Conservation (phyloP, 257 asterid species). For the Solanum arcanum region DNA sequence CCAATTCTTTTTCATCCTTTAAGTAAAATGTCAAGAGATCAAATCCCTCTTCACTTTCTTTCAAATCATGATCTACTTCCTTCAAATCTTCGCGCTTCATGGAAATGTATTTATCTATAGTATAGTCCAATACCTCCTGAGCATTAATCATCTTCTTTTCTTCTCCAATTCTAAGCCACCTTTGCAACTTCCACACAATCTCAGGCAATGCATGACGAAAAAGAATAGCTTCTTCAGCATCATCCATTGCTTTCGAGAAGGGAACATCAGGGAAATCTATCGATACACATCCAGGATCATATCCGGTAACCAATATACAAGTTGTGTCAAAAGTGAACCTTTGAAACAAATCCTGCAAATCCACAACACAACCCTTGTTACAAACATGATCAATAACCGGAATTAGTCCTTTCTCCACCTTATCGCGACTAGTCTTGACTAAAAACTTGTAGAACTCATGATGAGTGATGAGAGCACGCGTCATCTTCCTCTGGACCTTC, state of each 20-base stretch:
- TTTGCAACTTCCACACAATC: conserved; percentile 21
- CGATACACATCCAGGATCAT: conserved; percentile 42
- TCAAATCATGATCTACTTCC: not conserved
- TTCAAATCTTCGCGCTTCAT: conserved; percentile 10
- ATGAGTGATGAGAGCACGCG: conserved; percentile 26
- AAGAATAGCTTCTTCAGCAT: conserved; percentile 41
- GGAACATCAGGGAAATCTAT: conserved; percentile 29
- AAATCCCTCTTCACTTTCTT: not conserved
- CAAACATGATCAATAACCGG: conserved; percentile 24
- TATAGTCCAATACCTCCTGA: conserved; percentile 15
- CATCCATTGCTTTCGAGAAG: conserved; percentile 45
- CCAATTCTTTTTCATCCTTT: not conserved
- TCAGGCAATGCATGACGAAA: conserved; percentile 42
- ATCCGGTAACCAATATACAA: conserved; percentile 28
- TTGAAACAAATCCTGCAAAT: conserved; percentile 44
- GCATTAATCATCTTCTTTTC: conserved; percentile 30
- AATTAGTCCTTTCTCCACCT: conserved; percentile 31
- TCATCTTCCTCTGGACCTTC: conserved; percentile 29
- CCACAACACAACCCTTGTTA: conserved; percentile 7
- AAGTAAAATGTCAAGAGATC: conserved; percentile 39
- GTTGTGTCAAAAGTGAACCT: conserved; percentile 45
- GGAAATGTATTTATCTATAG: conserved; percentile 14
- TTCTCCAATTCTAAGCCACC: conserved; percentile 28
- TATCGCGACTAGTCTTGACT: conserved; percentile 17
- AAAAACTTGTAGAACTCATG: conserved; percentile 18